A percentile compares a stretch with the other conserved stretches of the same genome.
Conservation (phyloP, 306 rosid species). For the Cucumis hystrix region DNA sequence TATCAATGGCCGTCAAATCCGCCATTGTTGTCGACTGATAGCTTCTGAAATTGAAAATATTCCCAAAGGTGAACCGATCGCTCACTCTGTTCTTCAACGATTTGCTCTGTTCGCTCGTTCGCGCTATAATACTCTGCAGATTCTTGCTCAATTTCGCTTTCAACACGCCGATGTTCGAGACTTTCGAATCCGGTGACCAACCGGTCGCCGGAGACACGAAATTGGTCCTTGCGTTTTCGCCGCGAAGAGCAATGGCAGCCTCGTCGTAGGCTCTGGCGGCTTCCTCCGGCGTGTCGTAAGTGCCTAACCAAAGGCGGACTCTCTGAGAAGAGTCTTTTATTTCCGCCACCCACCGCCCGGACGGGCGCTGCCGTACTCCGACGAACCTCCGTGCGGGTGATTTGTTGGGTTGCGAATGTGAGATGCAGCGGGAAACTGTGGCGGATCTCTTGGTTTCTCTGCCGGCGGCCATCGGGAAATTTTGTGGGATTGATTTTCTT, state of each 20-base stretch:
- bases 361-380: conserved; percentile 84
- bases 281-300: conserved; percentile 82
- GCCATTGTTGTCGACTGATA: conserved; percentile 14
- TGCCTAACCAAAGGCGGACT: conserved; percentile 80
- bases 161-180: conserved; percentile 2
- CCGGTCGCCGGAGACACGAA: conserved; percentile 21
- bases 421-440: background rate
- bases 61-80: conserved; percentile 74
- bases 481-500: background rate
- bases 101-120: conserved; percentile 27
- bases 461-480: conserved; percentile 40
- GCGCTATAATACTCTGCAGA: conserved; percentile 63
- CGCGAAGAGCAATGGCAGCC: conserved; percentile 66
- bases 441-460: conserved; percentile 23
- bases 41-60: conserved; percentile 50
- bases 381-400: conserved; percentile 35
- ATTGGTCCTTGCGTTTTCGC: conserved; percentile 76
- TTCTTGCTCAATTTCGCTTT: conserved; percentile 70
- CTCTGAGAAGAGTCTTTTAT: conserved; percentile 87
- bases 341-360: conserved; percentile 94
- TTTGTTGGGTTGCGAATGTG: conserved; percentile 13
- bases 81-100: conserved; percentile 70
- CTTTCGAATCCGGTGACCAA: background rate
- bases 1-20: conserved; percentile 36
- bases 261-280: conserved; percentile 91